Evolutionary conservation across 108 stramenopile genomes (phyloP).

Genomic region (Licmophora abbreviata): DNA sequence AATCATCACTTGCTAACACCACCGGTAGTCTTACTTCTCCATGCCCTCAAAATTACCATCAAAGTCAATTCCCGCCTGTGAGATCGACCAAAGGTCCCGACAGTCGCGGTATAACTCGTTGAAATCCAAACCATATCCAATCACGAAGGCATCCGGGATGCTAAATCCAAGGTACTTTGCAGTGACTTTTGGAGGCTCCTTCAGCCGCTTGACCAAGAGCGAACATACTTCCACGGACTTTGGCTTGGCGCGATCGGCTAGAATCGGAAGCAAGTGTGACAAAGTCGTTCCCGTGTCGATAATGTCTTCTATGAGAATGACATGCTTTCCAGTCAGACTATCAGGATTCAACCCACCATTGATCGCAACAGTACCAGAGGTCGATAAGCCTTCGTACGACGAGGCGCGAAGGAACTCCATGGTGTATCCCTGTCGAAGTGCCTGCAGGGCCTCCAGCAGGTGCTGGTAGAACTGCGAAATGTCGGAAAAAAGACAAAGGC

Average conservation of each 20-base stretch:
- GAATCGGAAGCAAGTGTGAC: slow-evolving; percentile 23
- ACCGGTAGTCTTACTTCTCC: background rate
- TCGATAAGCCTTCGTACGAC: slow-evolving; percentile 36
- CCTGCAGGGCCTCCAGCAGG: slow-evolving; percentile 32
- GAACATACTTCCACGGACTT: slow-evolving; percentile 31
- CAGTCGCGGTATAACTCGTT: slow-evolving; percentile 58
- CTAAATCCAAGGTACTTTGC: slow-evolving; percentile 60
- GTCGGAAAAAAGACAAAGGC: background rate
- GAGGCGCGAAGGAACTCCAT: slow-evolving; percentile 47
- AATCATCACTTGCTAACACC: background rate
- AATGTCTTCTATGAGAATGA: slow-evolving; percentile 64
- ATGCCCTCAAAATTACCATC: too few species aligned
- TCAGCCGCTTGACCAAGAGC: slow-evolving; percentile 36
- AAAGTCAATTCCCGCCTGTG: slow-evolving; percentile 39
- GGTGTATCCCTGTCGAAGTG: slow-evolving; percentile 33
- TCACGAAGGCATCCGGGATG: slow-evolving; percentile 52
- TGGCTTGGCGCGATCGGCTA: slow-evolving; percentile 18
- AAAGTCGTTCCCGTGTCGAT: slow-evolving; percentile 61
- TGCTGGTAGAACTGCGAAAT: slow-evolving; percentile 40
- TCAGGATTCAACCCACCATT: slow-evolving; percentile 21
- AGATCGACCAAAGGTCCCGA: slow-evolving; percentile 52
- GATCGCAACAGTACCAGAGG: slow-evolving; percentile 31
- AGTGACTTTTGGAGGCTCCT: slow-evolving; percentile 7
- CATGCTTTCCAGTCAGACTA: slow-evolving; percentile 24
- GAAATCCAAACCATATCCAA: slow-evolving; percentile 63